Conservation (phyloP, 108 stramenopile genomes). For the Cyclotella choctawhatcheeana region DNA sequence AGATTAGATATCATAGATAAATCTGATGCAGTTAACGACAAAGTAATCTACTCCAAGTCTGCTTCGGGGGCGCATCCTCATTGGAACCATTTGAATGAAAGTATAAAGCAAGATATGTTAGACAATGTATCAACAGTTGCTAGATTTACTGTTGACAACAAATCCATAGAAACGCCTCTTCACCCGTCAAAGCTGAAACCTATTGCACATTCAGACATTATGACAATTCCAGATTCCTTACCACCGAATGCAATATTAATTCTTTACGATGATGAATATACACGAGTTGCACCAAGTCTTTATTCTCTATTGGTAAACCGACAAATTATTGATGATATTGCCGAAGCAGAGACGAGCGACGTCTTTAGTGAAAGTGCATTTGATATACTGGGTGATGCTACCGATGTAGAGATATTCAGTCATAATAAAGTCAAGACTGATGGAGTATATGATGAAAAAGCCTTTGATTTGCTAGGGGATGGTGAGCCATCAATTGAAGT, state of each 20-base stretch:
- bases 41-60: background rate
- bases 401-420: background rate
- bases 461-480: conserved; percentile 23
- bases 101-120: background rate
- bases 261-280: conserved; percentile 73
- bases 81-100: conserved; percentile 75
- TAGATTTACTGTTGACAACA: conserved; percentile 17
- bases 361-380: conserved; percentile 37
- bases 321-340: conserved; percentile 11
- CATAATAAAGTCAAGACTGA: background rate
- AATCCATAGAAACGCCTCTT: conserved; percentile 28
- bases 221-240: conserved; percentile 38
- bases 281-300: conserved; percentile 51
- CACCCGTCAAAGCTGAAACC: conserved; percentile 33
- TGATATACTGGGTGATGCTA: conserved; percentile 16
- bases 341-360: background rate
- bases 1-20: conserved; percentile 4
- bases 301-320: conserved; percentile 50
- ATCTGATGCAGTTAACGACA: background rate
- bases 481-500: background rate
- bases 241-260: conserved; percentile 78
- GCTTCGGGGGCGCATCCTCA: conserved; percentile 51
- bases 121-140: conserved; percentile 22
- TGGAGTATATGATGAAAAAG: conserved; percentile 20
- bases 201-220: conserved; percentile 17